Conservation (phyloP, 306 rosid genomes). For the Myrica gale region DNA sequence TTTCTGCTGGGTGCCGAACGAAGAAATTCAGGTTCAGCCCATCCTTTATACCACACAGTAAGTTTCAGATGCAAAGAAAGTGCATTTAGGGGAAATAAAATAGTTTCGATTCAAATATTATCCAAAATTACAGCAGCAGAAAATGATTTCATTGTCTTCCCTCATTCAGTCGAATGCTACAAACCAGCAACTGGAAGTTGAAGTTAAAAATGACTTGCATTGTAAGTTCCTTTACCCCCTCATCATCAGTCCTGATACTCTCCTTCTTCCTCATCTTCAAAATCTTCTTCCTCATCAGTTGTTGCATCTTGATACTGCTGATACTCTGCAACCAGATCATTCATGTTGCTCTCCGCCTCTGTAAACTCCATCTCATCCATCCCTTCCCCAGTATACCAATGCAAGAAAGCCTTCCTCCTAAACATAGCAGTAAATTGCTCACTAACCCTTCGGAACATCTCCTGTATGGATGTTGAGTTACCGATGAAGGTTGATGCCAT, state of each 20-base stretch:
- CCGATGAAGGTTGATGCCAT: constrained; percentile 46
- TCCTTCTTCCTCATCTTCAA: constrained; percentile 35
- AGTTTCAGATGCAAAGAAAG: no score
- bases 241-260: constrained; percentile 27
- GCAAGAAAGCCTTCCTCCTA: no score
- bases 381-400: no score
- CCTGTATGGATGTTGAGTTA: constrained; percentile 45
- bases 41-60: no score
- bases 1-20: no score
- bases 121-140: constrained; percentile 17
- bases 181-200: constrained; percentile 42
- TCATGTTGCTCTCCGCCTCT: constrained; percentile 43
- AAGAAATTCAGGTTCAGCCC: no score
- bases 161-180: background rate
- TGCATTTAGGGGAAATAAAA: no score
- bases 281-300: constrained; percentile 36
- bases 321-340: constrained; percentile 42
- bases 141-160: background rate
- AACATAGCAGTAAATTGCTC: constrained; percentile 15
- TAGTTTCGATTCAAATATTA: constrained; percentile 4
- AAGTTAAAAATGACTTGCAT: background rate
- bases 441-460: constrained; percentile 50
- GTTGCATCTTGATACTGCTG: constrained; percentile 54
- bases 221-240: background rate
- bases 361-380: no score